Percentiles rank a stretch among this genome's conserved stretches.
phyloP scores from a whole-genome alignment of 148 eudicot species.

The Rhododendron vialii region DNA sequence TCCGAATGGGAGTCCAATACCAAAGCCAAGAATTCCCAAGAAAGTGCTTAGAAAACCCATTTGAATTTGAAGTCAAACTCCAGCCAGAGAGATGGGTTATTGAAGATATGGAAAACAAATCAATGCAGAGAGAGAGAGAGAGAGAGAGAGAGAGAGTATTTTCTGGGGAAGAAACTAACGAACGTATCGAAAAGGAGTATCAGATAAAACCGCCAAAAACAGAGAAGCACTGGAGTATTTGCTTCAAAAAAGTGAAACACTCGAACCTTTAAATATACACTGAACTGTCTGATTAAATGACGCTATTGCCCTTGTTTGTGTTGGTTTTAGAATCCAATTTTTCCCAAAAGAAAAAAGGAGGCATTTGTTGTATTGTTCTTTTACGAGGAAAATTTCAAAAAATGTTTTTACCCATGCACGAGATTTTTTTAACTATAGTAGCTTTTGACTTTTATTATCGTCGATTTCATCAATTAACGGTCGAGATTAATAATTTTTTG shows the following conservation, averaged over 20 bases:
- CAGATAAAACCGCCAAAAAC: constrained; percentile 1
- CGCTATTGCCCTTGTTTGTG: not conserved
- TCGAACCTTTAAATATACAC: not conserved
- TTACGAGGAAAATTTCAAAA: not conserved
- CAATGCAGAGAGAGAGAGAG: not conserved
- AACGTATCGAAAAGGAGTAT: not conserved
- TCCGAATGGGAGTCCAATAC: constrained; percentile 62
- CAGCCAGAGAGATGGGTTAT: not conserved
- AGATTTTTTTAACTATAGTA: not conserved
- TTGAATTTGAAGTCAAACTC: not conserved
- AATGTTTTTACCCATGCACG: not conserved
- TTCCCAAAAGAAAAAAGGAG: too few species aligned
- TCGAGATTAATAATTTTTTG: too few species aligned
- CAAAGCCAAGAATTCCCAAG: constrained; percentile 63
- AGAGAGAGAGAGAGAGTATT: not conserved
- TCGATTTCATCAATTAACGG: too few species aligned
- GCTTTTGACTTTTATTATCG: too few species aligned
- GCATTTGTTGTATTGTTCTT: not conserved
- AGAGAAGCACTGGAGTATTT: not conserved
- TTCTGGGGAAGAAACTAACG: not conserved
- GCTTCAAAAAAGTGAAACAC: not conserved
- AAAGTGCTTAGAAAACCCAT: constrained; percentile 73
- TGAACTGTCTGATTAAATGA: not conserved
- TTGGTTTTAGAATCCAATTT: too few species aligned
- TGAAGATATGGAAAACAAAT: not conserved